Evolutionary conservation across 2,329 filamentous ascomycete genomes (phyloP), one percentile per base, ranked within the genome.

Genomic region (Aspergillus sp.): DNA sequence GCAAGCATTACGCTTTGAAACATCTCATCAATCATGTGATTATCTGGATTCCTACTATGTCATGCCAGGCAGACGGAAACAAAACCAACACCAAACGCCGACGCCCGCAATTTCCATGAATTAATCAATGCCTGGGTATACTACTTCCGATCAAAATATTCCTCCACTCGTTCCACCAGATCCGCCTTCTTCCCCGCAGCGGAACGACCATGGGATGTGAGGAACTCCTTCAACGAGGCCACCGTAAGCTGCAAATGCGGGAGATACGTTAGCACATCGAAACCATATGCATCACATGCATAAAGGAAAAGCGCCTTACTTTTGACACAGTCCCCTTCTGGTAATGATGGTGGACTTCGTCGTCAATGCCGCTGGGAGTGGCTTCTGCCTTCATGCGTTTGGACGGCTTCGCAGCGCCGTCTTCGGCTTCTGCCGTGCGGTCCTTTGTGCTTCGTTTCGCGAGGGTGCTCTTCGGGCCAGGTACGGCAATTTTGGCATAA

Each of bases 111-210:
- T 13, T 16, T 38, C 16, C 14, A n/a, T 38, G 35, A 38, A 38
- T 16, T 8, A 38, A 38, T 38, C 14, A 4, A 38, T 38, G 35
- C 14, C 14, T n/a, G 35, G 7, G 30, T n/a, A 26, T 63, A 9
- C 9, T 50, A 73, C 53, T 76, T 78, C 44, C 63, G 60, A 57
- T 80, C 77, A 49, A 79, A 75, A 55, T 68, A 73, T 50, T 72
- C 71, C 54, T 80, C 77, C 30, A 80, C 71, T 35, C 72, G 67
- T 36, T 79, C 76, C n/a, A 81, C 65, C 30, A 81, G 65, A 52
- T 79, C 78, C 5, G 71, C 74, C 56, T 81, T 81, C 59, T 78
- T 80, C 2, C 78, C 77, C 19, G 68, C 62, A 9, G 64, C 60
- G 24, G 71, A 63, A 14, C 79, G 65, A 41, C 73, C 72, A 51